Base-by-base conservation (phyloP, 108 stramenopile species). In the Skeletonema costatum region DNA sequence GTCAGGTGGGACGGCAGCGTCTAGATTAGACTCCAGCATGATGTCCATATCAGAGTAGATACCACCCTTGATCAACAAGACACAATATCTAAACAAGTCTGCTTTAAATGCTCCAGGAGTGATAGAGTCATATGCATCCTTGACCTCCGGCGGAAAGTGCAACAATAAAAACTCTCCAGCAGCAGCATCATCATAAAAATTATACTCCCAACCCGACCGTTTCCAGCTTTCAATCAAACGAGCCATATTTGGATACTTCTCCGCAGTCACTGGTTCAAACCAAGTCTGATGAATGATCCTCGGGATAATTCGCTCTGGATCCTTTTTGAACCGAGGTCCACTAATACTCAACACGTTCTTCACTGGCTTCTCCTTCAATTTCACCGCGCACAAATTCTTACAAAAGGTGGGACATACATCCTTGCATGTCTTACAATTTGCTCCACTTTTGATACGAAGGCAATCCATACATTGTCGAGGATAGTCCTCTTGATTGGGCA, bases 11-110 rank as follows among this genome's bases (percentile, higher is more conserved):
- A 95, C 72, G 7, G 89, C 88, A 60, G 79, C 80, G 68, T 95
- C 94, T 58, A 95, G 81, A 70, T 90, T 88, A 25, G 90, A 62
- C 65, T 91, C 89, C 41, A 95, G 86, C 78, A 95, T 73, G 11
- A 93, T 91, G 76, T 95, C 94, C 88, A 92, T 90, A 69, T 95
- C 94, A 30, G 90, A 85, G 66, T 93, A 94, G 46, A 95, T 87
- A 9, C 94, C 94, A 46, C 94, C 94, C 70, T 89, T 77, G 72
- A 93, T 91, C 59, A 95, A 63, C 58, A 95, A 42, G 38, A 88
- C 94, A 66, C 92, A 93, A 69, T 95, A 95, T 19, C 94, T 85
- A 60, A 95, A 95, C 41, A 95, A 77, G 83, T 95, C 94, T 17
- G 94, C 94, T 59, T 80, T 86, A 73, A 86, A 88, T 17, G 87